These are phyloP conservation scores for Ceratocystis huliohia DNA, from an alignment of 2,329 filamentous ascomycete species.

Conservation along the genomic window DNA sequence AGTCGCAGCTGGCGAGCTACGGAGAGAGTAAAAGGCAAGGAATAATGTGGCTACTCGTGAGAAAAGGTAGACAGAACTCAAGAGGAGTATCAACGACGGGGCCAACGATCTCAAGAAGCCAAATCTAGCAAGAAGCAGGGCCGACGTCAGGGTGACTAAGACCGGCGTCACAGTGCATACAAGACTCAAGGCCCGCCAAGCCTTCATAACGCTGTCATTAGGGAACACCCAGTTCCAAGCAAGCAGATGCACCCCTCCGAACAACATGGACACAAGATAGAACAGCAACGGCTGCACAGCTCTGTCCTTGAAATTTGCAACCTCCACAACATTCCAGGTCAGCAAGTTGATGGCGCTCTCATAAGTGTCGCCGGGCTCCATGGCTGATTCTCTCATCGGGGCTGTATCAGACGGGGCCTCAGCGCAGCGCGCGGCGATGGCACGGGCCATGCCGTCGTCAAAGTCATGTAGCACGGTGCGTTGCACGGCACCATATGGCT, in stretches of 20 bases:
- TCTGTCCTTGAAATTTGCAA: not conserved
- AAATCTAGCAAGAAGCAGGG: not conserved
- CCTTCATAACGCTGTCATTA: not conserved
- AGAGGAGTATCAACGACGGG: not conserved
- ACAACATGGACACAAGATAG: not conserved
- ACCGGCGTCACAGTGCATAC: not conserved
- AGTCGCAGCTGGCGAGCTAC: not conserved
- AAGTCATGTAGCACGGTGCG: conserved; percentile 10
- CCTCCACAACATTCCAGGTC: not conserved
- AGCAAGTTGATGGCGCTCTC: not conserved
- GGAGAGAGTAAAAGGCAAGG: conserved; percentile 8
- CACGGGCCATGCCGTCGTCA: not conserved
- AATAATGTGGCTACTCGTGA: not conserved
- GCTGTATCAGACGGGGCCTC: not conserved
- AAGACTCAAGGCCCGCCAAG: not conserved
- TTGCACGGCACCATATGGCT: conserved; percentile 24
- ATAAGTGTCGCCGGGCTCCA: not conserved
- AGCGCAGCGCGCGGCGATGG: not conserved
- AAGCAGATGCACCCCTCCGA: conserved; percentile 3
- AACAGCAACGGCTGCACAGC: not conserved
- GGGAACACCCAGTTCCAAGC: conserved; percentile 7
- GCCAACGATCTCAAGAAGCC: not conserved
- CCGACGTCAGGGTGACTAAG: not conserved
- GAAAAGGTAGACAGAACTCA: not conserved
- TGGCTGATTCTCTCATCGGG: not conserved